A percentile compares a stretch with the other conserved stretches of the same genome.
Conservation (phyloP, 345 rosid species). For the Eucalyptus camaldulensis region DNA sequence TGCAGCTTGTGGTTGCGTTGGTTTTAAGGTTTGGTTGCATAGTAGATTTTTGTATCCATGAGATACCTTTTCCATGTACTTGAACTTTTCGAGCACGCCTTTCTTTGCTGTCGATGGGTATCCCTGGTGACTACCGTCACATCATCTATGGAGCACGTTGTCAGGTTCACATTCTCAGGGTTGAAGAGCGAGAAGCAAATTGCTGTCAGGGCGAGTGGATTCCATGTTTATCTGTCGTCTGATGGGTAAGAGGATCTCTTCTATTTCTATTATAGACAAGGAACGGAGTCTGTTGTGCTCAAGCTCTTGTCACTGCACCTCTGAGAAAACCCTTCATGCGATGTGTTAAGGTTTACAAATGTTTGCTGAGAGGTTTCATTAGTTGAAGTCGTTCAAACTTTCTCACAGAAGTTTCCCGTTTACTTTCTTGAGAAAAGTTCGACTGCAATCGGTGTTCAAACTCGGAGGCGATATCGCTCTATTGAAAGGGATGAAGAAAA, state of each 20-base stretch:
- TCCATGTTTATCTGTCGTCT: background rate
- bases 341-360: background rate
- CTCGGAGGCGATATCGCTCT: background rate
- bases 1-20: background rate
- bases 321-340: rapidly evolving
- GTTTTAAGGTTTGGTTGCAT: background rate
- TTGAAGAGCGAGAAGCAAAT: background rate
- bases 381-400: background rate
- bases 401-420: background rate
- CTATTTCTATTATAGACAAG: background rate
- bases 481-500: background rate
- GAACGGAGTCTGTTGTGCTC: background rate
- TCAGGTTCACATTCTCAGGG: background rate
- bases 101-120: background rate
- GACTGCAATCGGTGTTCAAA: background rate
- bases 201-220: background rate
- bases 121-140: background rate
- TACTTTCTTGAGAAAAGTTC: background rate
- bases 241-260: background rate
- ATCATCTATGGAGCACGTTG: background rate
- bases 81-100: rapidly evolving
- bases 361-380: background rate
- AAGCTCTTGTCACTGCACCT: background rate
- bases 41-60: background rate
- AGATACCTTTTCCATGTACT: background rate